Conservation (phyloP, 257 asterid species). For the Haberlea rhodopensis region DNA sequence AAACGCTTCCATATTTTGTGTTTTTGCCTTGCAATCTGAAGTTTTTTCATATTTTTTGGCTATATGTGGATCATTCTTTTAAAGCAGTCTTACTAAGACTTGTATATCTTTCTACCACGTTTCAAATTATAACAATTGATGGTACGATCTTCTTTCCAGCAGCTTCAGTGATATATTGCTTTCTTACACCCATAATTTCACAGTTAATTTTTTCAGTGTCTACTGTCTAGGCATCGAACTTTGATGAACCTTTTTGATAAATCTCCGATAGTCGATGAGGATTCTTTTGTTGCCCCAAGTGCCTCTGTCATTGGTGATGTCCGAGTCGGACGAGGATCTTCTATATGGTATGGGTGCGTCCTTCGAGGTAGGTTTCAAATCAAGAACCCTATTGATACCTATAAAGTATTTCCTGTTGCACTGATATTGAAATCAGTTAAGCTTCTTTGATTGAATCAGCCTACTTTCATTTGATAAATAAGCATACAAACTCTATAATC, state of each 20-base stretch:
- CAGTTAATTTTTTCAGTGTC: constrained; percentile 48
- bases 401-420: constrained; percentile 1
- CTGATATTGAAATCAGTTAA: constrained; percentile 12
- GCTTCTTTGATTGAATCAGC: constrained; percentile 8
- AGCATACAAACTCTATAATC: not conserved
- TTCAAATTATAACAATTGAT: too few species aligned
- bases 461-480: not conserved
- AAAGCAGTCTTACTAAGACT: not conserved
- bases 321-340: constrained; percentile 65
- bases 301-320: constrained; percentile 84
- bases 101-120: not conserved
- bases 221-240: constrained; percentile 87
- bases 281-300: constrained; percentile 78
- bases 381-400: not conserved
- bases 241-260: constrained; percentile 64
- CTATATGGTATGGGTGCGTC: constrained; percentile 87
- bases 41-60: not conserved
- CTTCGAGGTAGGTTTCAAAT: constrained; percentile 56
- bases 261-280: constrained; percentile 69
- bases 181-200: constrained; percentile 12
- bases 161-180: constrained; percentile 13
- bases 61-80: not conserved
- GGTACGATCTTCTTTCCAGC: not conserved
- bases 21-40: not conserved
- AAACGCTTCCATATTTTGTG: not conserved